phyloP scores from a whole-genome alignment of 768 basidiomycete species.

The Suillus subaureus region DNA sequence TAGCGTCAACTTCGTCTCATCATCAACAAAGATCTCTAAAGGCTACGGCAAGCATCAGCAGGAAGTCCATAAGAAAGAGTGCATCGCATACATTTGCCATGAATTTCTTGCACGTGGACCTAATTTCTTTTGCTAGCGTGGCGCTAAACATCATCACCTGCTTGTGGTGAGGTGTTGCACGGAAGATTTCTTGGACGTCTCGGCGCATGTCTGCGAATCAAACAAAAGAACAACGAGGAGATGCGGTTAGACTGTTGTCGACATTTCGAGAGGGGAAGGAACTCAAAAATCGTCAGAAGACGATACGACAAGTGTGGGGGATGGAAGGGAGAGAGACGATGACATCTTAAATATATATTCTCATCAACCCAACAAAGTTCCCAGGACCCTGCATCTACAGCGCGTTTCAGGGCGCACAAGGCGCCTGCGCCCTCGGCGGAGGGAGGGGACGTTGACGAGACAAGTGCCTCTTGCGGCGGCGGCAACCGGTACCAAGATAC shows the following conservation, averaged over 20 bases:
- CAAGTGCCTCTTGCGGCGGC: slow-evolving; percentile 38
- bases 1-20: slow-evolving; percentile 97
- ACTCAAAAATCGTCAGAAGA: slow-evolving; percentile 45
- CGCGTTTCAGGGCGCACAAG: slow-evolving; percentile 40
- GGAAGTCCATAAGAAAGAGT: neutral
- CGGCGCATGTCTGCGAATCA: slow-evolving; percentile 93
- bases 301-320: slow-evolving; percentile 28
- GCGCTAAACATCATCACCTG: slow-evolving; percentile 99
- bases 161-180: slow-evolving; percentile 98
- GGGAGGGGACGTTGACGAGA: slow-evolving; percentile 41
- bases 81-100: slow-evolving; percentile 87
- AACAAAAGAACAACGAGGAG: slow-evolving; percentile 45
- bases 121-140: slow-evolving; percentile 94
- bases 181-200: slow-evolving; percentile 99
- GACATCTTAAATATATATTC: slow-evolving; percentile 8
- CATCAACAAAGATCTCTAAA: slow-evolving; percentile 98
- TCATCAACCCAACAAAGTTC: slow-evolving; percentile 37
- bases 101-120: slow-evolving; percentile 98
- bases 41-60: slow-evolving; percentile 54
- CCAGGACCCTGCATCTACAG: slow-evolving; percentile 42
- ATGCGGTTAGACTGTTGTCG: slow-evolving; percentile 65
- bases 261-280: slow-evolving; percentile 54
- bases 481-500: slow-evolving; percentile 42
- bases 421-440: slow-evolving; percentile 40
- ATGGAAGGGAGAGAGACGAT: neutral